A percentile compares a stretch with the other conserved stretches of the same genome.
phyloP scores from a whole-genome alignment of 2,329 filamentous ascomycete species.

The Colletotrichum salicis region DNA sequence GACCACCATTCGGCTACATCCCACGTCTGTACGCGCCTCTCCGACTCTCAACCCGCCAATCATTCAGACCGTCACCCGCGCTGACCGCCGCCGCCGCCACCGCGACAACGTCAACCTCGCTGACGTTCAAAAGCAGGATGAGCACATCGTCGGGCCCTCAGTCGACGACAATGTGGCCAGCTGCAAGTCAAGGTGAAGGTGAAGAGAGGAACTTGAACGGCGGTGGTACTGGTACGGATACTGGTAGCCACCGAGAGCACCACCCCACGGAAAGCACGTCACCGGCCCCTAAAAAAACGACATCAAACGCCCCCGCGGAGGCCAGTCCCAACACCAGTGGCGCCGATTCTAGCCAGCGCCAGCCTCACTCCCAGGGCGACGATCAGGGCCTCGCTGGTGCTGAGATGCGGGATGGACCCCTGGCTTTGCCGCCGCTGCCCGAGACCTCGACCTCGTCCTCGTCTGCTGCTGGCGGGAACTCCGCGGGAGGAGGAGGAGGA shows the following conservation, averaged over 20 bases:
- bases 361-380: conserved; percentile 3
- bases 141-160: conserved; percentile 30
- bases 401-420: conserved; percentile 2
- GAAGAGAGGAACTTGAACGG: not conserved
- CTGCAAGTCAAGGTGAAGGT: not conserved
- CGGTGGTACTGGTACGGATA: too few relatives aligned
- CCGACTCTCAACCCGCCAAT: conserved; percentile 15
- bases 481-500: not conserved
- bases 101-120: conserved; percentile 15
- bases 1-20: conserved; percentile 11
- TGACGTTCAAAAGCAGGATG: conserved; percentile 14
- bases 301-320: conserved; percentile 21
- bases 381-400: not conserved
- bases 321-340: conserved; percentile 3
- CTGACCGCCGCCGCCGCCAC: conserved; percentile 15
- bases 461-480: not conserved
- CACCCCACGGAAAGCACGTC: conserved; percentile 36
- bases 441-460: not conserved
- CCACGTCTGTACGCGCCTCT: conserved; percentile 22
- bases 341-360: conserved; percentile 31
- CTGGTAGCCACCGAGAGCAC: conserved; percentile 22
- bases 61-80: conserved; percentile 22
- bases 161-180: conserved; percentile 3
- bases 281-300: conserved; percentile 33
- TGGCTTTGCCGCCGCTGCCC: conserved; percentile 35